Evolutionary conservation across 176 grass and related monocot species (phyloP).

Genomic region (Elaeis guineensis): DNA sequence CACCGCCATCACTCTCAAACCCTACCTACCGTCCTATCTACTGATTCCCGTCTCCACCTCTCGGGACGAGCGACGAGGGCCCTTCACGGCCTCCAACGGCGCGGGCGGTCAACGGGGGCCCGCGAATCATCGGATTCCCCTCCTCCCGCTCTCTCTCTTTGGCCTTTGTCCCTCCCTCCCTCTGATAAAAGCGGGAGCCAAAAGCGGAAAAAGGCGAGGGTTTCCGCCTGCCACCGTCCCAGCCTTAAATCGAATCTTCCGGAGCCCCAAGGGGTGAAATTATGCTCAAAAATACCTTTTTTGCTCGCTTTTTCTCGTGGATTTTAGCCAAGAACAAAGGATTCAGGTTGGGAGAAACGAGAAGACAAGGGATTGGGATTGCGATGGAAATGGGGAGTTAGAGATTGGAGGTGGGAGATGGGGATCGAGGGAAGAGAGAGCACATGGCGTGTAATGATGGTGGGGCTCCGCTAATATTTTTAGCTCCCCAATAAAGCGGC

Average conservation of each 20-base stretch:
- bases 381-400: no score
- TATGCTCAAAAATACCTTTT: neutral
- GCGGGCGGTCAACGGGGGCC: constrained; percentile 11
- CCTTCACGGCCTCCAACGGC: constrained; percentile 18
- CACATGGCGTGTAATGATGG: no score
- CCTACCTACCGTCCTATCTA: constrained; percentile 27
- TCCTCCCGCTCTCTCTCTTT: neutral
- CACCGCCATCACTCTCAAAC: constrained; percentile 19
- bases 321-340: no score
- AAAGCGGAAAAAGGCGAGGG: constrained; percentile 8
- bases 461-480: no score
- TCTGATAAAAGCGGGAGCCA: neutral
- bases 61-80: neutral
- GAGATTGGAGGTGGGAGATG: no score
- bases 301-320: neutral
- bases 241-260: constrained; percentile 23
- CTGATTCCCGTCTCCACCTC: constrained; percentile 1
- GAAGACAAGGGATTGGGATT: no score
- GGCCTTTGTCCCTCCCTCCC: constrained; percentile 1
- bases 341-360: no score
- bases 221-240: constrained; percentile 14
- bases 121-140: constrained; percentile 17
- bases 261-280: constrained; percentile 1
- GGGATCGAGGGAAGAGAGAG: no score
- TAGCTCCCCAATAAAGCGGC: no score